phyloP scores from a whole-genome alignment of 768 basidiomycete genomes.

The Xanthoconium purpureum region DNA sequence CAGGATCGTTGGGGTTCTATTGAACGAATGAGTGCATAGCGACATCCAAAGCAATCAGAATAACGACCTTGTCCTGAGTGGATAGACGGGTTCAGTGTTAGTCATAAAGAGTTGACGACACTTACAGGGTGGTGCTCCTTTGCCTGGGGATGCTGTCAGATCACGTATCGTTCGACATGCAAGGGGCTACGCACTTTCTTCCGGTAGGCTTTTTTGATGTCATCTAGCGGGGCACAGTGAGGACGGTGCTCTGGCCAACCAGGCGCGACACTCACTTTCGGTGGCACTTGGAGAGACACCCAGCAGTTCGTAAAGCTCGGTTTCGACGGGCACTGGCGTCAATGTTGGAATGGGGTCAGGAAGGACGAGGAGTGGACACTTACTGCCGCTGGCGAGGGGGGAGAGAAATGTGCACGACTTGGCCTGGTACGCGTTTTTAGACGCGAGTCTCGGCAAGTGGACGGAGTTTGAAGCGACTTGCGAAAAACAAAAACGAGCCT shows the following conservation, averaged over 20 bases:
- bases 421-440: conserved; percentile 25
- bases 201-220: conserved; percentile 93
- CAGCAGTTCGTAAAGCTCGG: conserved; percentile 83
- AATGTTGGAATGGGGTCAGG: not conserved
- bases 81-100: not conserved
- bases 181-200: conserved; percentile 62
- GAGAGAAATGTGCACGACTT: not conserved
- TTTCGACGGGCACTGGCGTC: conserved; percentile 64
- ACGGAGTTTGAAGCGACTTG: conserved; percentile 32
- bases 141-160: conserved; percentile 49
- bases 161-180: not conserved
- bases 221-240: conserved; percentile 43
- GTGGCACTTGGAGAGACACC: conserved; percentile 68
- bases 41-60: not conserved
- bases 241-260: not conserved
- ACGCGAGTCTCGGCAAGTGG: conserved; percentile 29
- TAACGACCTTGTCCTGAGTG: conserved; percentile 61
- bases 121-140: conserved; percentile 85
- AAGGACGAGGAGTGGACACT: conserved; percentile 15
- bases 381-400: conserved; percentile 21
- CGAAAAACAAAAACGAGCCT: not conserved
- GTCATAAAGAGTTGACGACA: not conserved
- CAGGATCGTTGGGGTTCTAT: conserved; percentile 86
- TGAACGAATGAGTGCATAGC: not conserved
- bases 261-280: conserved; percentile 51